These are phyloP conservation scores for Boletus barrowsii DNA, from an alignment of 768 basidiomycete genomes.

Conservation along the genomic window DNA sequence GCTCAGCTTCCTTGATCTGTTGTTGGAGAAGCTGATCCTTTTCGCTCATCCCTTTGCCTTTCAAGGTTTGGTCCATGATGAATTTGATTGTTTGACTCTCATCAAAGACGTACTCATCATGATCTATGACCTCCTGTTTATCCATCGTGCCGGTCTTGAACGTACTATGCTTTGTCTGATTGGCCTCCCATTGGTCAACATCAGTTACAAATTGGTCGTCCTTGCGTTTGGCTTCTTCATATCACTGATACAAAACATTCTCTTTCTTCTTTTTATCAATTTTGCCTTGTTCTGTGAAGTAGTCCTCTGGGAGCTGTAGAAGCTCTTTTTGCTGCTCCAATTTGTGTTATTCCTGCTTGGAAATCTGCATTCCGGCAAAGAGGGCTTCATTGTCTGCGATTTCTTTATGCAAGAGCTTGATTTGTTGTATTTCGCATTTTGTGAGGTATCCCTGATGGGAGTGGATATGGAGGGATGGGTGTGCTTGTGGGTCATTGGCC, in stretches of 20 bases:
- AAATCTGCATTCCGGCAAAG: conserved; percentile 87
- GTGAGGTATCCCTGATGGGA: conserved; percentile 95
- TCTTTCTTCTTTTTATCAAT: conserved; percentile 97
- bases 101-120: conserved; percentile 98
- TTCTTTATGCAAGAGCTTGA: conserved; percentile 88
- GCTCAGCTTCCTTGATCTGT: conserved; percentile 90
- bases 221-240: conserved; percentile 89
- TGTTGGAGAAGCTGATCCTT: conserved; percentile 82
- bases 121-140: conserved; percentile 73
- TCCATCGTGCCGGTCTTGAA: conserved; percentile 93
- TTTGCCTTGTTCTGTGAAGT: conserved; percentile 97
- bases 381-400: conserved; percentile 92
- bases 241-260: conserved; percentile 87
- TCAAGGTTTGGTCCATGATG: conserved; percentile 77
- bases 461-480: conserved; percentile 76
- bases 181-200: conserved; percentile 95
- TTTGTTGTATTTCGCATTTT: conserved; percentile 94
- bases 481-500: conserved; percentile 72
- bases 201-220: conserved; percentile 96
- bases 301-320: conserved; percentile 92
- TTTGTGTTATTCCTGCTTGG: conserved; percentile 77
- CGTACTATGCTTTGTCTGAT: conserved; percentile 84
- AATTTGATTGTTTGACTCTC: conserved; percentile 96
- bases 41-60: conserved; percentile 71
- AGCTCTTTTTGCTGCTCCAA: conserved; percentile 91